Percentiles rank a stretch among this genome's conserved stretches.
Conservation (phyloP, 1,284 basidiomycete species). For the Cystobasidiaceae sp. region DNA sequence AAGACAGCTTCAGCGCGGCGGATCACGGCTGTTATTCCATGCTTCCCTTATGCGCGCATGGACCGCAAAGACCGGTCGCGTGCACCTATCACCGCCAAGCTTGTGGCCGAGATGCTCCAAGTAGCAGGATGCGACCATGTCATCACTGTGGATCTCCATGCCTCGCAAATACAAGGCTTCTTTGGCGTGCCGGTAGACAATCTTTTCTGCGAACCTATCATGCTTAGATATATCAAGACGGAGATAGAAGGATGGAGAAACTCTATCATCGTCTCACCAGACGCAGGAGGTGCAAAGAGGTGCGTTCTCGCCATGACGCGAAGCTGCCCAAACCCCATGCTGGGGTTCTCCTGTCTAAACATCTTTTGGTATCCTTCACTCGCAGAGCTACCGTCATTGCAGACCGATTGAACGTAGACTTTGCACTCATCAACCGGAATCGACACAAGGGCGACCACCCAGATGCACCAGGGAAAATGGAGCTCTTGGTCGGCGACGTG, state of each 20-base stretch:
- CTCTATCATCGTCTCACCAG: slow-evolving; percentile 90
- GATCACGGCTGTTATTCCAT: slow-evolving; percentile 97
- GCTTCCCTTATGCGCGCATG: slow-evolving; percentile 85
- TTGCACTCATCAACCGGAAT: slow-evolving; percentile 93
- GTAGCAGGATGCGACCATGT: slow-evolving; percentile 97
- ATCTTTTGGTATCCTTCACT: not conserved
- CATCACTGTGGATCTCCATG: slow-evolving; percentile 98
- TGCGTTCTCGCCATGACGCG: slow-evolving; percentile 48
- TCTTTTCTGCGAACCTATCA: slow-evolving; percentile 55
- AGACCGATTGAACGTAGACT: slow-evolving; percentile 91
- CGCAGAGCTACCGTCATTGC: slow-evolving; percentile 84
- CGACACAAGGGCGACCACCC: slow-evolving; percentile 55
- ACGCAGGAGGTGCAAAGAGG: slow-evolving; percentile 97
- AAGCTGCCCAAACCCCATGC: not conserved
- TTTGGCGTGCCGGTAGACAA: slow-evolving; percentile 99
- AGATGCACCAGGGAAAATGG: slow-evolving; percentile 57
- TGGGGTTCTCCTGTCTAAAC: not conserved
- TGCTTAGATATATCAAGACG: slow-evolving; percentile 61
- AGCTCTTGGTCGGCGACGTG: slow-evolving; percentile 95
- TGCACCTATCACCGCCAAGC: slow-evolving; percentile 95
- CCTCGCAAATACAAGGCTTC: slow-evolving; percentile 97
- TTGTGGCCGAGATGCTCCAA: slow-evolving; percentile 94
- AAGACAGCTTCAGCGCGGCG: slow-evolving; percentile 93
- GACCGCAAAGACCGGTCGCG: slow-evolving; percentile 98
- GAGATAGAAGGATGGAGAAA: slow-evolving; percentile 81